Evolutionary conservation across 768 basidiomycete genomes (phyloP), one percentile per base, ranked within the genome.

Genomic region (Jaapia argillacea): DNA sequence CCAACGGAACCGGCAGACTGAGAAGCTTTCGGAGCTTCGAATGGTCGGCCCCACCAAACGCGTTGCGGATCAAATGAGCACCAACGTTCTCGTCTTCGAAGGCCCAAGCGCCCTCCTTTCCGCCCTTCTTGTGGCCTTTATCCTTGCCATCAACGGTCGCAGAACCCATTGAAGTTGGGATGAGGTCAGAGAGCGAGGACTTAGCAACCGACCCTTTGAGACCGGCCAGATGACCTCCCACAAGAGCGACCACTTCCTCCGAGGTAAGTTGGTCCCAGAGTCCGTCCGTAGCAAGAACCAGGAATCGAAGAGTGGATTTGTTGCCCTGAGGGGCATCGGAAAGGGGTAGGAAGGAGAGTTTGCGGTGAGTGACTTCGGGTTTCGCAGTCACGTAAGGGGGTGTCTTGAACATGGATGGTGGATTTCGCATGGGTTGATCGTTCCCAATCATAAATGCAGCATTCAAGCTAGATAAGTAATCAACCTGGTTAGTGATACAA

Each of bases 331-430:
- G 33, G 36, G 42, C 52, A 26, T 53, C 45, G n/a, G 52, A 37
- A 13, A 55, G 46, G 12, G 69, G 55, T 20, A 84, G 73, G n/a
- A n/a, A n/a, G 12, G 72, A 64, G 51, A 88, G 66, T 51, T 81
- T 79, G 47, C 77, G 76, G 52, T 90, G 82, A 2, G 81, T 85
- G 23, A 92, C 78, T 26, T 87, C 88, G 2, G 91, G 91, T 5
- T 70, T 69, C 13, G 91, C 79, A 24, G 74, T 92, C 20, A 94
- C 90, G 60, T 94, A 96, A n/a, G 91, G 91, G 2, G 91, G 91
- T 3, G 92, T 89, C 60, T 82, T 85, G 61, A 86, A 75, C 18
- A 71, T 61, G 12, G 72, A 43, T 12, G 81, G 84, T 2, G 80
- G 64, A 5, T 71, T 61, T 18, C 85, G 77, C 58, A 85, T 64